These are phyloP conservation scores for Debaryomyces singareniensis DNA, from an alignment of 1,139 yeast species.

Conservation along the genomic window DNA sequence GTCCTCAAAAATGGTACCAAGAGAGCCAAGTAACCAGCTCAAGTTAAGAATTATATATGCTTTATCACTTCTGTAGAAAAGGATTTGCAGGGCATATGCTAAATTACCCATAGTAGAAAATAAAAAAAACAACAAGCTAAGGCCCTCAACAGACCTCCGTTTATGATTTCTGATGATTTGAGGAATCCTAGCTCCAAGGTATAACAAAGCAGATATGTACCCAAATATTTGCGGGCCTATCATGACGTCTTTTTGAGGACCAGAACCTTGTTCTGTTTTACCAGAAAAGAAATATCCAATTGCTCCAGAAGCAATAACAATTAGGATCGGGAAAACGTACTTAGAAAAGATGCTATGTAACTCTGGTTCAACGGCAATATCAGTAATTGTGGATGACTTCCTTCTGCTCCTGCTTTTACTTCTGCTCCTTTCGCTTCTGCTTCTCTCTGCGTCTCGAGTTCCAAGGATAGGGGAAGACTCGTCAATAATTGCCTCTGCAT, in stretches of 20 bases:
- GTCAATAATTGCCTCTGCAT: constrained; percentile 2
- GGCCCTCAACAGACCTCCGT: constrained; percentile 67
- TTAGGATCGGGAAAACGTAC: constrained; percentile 53
- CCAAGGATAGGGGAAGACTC: constrained; percentile 10
- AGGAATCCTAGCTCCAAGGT: constrained; percentile 74
- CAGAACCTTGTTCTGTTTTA: constrained; percentile 11
- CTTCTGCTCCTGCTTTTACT: constrained; percentile 18
- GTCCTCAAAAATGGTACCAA: constrained; percentile 71
- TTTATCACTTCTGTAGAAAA: constrained; percentile 56
- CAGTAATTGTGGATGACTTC: constrained; percentile 39
- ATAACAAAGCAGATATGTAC: constrained; percentile 61
- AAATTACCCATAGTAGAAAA: constrained; percentile 72
- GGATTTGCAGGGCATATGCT: constrained; percentile 71
- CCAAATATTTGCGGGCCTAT: constrained; percentile 68
- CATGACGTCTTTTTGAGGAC: constrained; percentile 18
- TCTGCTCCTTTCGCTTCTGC: constrained; percentile 3
- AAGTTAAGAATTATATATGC: constrained; percentile 56
- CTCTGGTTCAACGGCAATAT: constrained; percentile 35
- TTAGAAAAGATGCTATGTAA: constrained; percentile 41
- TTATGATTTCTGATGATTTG: constrained; percentile 68
- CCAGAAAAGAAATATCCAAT: constrained; percentile 54
- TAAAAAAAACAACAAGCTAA: constrained; percentile 67
- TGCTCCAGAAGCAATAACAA: constrained; percentile 65
- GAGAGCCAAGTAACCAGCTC: constrained; percentile 70
- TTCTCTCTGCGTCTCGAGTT: too few species aligned